Conservation (phyloP, 2,329 filamentous ascomycete species). For the Colletotrichum euphorbiae region DNA sequence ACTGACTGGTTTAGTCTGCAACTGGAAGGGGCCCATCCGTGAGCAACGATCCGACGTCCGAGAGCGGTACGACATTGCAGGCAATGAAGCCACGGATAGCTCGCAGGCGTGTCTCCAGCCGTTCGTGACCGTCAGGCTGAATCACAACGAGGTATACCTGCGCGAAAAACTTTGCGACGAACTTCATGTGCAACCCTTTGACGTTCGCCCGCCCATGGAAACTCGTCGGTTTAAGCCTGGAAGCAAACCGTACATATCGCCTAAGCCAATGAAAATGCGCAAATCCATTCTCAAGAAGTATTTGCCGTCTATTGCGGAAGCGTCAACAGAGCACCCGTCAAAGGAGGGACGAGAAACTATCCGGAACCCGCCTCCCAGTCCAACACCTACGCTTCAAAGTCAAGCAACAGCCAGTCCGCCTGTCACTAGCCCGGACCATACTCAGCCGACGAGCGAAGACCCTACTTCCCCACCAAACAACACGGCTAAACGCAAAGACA, state of each 20-base stretch:
- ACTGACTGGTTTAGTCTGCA: conserved; percentile 19
- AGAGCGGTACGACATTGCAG: conserved; percentile 26
- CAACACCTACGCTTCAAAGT: too few species aligned
- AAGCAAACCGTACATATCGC: conserved; percentile 18
- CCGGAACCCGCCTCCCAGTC: too few species aligned
- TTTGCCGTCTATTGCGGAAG: not conserved
- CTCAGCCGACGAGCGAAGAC: not conserved
- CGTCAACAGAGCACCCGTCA: too few species aligned
- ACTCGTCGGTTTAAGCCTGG: conserved; percentile 28
- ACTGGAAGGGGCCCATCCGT: conserved; percentile 6
- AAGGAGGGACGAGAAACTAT: too few species aligned
- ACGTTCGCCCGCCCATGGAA: conserved; percentile 16
- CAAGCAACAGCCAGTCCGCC: too few species aligned
- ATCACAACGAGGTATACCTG: conserved; percentile 27
- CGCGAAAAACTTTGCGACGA: conserved; percentile 30
- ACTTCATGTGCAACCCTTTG: not conserved
- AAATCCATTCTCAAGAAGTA: not conserved
- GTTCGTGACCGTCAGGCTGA: conserved; percentile 19
- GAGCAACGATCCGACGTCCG: conserved; percentile 26
- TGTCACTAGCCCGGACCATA: too few species aligned
- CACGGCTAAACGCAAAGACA: conserved; percentile 12
- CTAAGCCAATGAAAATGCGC: conserved; percentile 22
- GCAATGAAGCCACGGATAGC: conserved; percentile 1
- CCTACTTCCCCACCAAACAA: not conserved
- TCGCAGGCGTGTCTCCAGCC: conserved; percentile 21